These are phyloP conservation scores for Macroventuria anomochaeta DNA, from an alignment of 2,329 filamentous ascomycete genomes.

Conservation along the genomic window DNA sequence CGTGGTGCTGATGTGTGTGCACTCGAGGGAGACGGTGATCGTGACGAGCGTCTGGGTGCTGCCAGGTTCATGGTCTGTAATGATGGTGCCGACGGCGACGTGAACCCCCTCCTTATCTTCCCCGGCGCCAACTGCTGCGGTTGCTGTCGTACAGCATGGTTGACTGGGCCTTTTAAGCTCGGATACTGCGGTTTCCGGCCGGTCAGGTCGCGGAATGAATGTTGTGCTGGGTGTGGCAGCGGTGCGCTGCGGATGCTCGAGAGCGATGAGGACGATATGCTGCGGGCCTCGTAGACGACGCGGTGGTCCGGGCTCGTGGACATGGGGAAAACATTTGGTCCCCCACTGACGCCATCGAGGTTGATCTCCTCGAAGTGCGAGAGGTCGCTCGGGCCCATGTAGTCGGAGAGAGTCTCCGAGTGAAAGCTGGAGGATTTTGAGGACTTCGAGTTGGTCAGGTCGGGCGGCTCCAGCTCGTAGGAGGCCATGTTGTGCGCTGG, in stretches of 20 bases:
- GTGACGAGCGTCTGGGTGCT: conserved; percentile 41
- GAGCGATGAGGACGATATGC: conserved; percentile 22
- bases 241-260: conserved; percentile 22
- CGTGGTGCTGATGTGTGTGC: conserved; percentile 35
- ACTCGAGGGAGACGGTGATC: conserved; percentile 46
- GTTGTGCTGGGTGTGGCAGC: conserved; percentile 2
- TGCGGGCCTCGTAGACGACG: conserved; percentile 40
- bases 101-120: conserved; percentile 52
- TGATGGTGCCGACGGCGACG: conserved; percentile 46
- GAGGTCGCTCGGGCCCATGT: conserved; percentile 66
- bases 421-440: conserved; percentile 90
- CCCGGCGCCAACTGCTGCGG: conserved; percentile 48
- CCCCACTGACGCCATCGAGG: conserved; percentile 67
- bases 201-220: conserved; percentile 46
- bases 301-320: conserved; percentile 37
- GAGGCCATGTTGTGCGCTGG: conserved; percentile 21
- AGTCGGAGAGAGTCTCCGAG: conserved; percentile 76
- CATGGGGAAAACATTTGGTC: conserved; percentile 55
- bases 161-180: conserved; percentile 50
- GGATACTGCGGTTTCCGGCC: conserved; percentile 49
- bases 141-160: conserved; percentile 44
- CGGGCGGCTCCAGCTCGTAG: conserved; percentile 61
- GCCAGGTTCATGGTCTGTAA: conserved; percentile 42
- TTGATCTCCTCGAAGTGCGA: conserved; percentile 94
- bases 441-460: conserved; percentile 83